Evolutionary conservation across 371 early-diverging fungal genomes (phyloP).

Genomic region (Mucor indicus): DNA sequence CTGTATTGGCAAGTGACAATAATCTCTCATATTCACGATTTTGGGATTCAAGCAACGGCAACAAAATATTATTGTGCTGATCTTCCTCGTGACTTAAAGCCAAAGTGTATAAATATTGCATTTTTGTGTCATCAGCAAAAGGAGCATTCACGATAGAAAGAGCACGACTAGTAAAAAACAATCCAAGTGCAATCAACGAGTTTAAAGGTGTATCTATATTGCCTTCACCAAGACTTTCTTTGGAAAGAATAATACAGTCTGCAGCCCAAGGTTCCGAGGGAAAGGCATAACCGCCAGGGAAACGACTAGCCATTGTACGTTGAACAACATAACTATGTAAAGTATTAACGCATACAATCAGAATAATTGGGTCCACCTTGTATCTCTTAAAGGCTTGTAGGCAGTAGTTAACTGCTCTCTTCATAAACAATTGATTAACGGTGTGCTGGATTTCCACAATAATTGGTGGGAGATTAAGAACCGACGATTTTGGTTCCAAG

Average conservation of each 20-base stretch:
- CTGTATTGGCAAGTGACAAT: conserved; percentile 2
- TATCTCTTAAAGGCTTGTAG: conserved; percentile 6
- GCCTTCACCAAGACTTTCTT: conserved; percentile 4
- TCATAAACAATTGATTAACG: conserved; percentile 4
- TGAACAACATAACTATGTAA: conserved; percentile 4
- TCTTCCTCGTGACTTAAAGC: not conserved
- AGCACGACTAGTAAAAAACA: conserved; percentile 1
- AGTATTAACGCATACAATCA: conserved; percentile 5
- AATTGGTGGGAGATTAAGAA: conserved; percentile 1
- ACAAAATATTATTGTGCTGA: not conserved
- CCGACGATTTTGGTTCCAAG: conserved; percentile 4
- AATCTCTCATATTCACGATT: conserved; percentile 2
- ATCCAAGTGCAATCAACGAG: conserved; percentile 6
- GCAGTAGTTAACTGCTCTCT: conserved; percentile 1
- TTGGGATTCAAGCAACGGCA: conserved; percentile 15
- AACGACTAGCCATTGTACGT: conserved; percentile 1
- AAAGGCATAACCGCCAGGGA: conserved; percentile 6
- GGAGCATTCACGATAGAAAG: not conserved
- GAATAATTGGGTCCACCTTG: not conserved
- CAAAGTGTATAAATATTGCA: conserved; percentile 6
- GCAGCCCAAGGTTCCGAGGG: conserved; percentile 9
- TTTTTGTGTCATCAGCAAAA: conserved; percentile 6
- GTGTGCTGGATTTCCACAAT: conserved; percentile 10
- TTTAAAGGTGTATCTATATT: not conserved
- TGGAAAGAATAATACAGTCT: conserved; percentile 7